Percentiles rank a stretch among this genome's conserved stretches.
Conservation (phyloP, 331 rosid species). For the Prunus yedoensis region DNA sequence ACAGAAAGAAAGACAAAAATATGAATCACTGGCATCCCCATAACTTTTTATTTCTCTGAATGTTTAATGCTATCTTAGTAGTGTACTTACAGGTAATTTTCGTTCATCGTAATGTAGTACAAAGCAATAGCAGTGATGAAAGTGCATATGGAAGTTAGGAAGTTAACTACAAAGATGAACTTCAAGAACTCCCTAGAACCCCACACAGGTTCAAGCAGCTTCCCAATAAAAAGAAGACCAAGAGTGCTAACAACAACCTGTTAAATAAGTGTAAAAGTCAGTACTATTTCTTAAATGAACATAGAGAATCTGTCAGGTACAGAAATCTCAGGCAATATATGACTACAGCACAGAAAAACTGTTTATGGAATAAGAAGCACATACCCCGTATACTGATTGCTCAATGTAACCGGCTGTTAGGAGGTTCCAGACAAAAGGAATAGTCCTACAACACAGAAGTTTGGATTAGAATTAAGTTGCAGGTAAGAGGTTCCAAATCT, state of each 20-base stretch:
- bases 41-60: background rate
- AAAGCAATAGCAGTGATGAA: constrained; percentile 84
- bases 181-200: constrained; percentile 88
- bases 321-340: constrained; percentile 9
- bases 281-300: background rate
- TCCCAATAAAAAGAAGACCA: constrained; percentile 81
- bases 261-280: constrained; percentile 10
- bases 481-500: constrained; percentile 11
- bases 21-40: constrained; percentile 9
- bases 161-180: constrained; percentile 83
- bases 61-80: constrained; percentile 8
- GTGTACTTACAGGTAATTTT: constrained; percentile 77
- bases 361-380: constrained; percentile 13
- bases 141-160: constrained; percentile 68
- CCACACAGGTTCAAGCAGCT: constrained; percentile 95
- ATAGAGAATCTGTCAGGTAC: background rate
- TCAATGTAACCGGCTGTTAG: constrained; percentile 79
- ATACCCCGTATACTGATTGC: constrained; percentile 79
- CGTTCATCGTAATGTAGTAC: constrained; percentile 71
- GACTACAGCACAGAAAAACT: background rate
- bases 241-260: constrained; percentile 62
- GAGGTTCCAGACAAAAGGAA: constrained; percentile 95
- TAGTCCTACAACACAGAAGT: constrained; percentile 59
- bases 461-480: constrained; percentile 8
- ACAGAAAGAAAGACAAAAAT: constrained; percentile 15